phyloP scores from a whole-genome alignment of 495 filamentous ascomycete genomes.

The Coniosporium apollinis region DNA sequence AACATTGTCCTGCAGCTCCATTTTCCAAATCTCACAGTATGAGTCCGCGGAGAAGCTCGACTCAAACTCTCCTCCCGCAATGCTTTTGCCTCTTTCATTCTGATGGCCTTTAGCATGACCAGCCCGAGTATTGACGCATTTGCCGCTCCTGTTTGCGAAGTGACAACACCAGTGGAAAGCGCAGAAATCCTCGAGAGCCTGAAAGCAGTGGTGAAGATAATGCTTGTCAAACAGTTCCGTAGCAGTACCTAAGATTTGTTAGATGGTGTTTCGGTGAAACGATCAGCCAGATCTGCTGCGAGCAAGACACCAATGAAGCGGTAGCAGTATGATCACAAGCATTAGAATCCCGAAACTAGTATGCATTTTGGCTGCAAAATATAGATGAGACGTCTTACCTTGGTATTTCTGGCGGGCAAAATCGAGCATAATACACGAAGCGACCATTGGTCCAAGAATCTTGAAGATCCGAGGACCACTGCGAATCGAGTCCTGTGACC shows the following conservation, averaged over 20 bases:
- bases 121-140: constrained; percentile 28
- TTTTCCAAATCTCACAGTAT: no score
- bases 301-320: no score
- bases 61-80: constrained; percentile 30
- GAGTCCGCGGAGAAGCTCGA: no score
- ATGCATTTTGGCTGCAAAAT: no score
- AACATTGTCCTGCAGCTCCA: no score
- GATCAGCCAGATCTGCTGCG: no score
- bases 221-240: constrained; percentile 13
- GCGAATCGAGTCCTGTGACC: constrained; percentile 13
- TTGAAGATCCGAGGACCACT: constrained; percentile 28
- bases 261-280: no score
- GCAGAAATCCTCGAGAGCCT: constrained; percentile 34
- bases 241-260: constrained; percentile 6
- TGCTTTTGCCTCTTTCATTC: constrained; percentile 27
- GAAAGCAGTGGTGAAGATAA: constrained; percentile 26
- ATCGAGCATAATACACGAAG: constrained; percentile 37
- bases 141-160: constrained; percentile 19
- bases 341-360: no score
- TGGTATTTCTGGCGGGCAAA: constrained; percentile 27
- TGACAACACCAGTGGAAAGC: constrained; percentile 32
- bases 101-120: constrained; percentile 37
- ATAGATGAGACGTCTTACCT: constrained; percentile 18
- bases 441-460: constrained; percentile 33
- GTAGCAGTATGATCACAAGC: no score